Conservation (phyloP, 257 asterid genomes). For the Solanum pennellii region DNA sequence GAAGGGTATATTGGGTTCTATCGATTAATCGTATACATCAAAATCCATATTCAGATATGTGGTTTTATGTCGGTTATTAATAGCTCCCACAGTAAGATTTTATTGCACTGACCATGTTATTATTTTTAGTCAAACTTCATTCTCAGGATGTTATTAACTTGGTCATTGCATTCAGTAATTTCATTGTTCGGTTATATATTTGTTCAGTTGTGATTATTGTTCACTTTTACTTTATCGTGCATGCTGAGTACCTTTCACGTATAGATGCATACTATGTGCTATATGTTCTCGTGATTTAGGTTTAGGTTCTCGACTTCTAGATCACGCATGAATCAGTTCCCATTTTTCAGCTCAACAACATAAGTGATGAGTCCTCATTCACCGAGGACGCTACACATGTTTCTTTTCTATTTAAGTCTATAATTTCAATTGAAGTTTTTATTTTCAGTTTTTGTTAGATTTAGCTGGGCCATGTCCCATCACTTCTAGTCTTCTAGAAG, state of each 20-base stretch:
- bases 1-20: background rate
- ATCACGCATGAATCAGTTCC: background rate
- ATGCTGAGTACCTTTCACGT: background rate
- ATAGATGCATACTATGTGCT: background rate
- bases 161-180: background rate
- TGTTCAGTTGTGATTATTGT: background rate
- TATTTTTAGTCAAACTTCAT: background rate
- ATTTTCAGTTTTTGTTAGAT: too few species aligned
- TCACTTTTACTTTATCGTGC: background rate
- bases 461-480: background rate
- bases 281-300: background rate
- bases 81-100: background rate
- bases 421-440: background rate
- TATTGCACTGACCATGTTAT: background rate
- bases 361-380: too few species aligned
- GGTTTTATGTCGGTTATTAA: background rate
- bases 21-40: background rate
- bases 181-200: background rate
- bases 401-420: background rate
- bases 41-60: background rate
- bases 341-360: too few species aligned
- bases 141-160: background rate
- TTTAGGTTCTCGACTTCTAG: background rate
- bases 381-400: background rate
- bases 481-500: background rate